Evolutionary conservation across 2,329 filamentous ascomycete genomes (phyloP).

Genomic region (Fusarium agapanthi): DNA sequence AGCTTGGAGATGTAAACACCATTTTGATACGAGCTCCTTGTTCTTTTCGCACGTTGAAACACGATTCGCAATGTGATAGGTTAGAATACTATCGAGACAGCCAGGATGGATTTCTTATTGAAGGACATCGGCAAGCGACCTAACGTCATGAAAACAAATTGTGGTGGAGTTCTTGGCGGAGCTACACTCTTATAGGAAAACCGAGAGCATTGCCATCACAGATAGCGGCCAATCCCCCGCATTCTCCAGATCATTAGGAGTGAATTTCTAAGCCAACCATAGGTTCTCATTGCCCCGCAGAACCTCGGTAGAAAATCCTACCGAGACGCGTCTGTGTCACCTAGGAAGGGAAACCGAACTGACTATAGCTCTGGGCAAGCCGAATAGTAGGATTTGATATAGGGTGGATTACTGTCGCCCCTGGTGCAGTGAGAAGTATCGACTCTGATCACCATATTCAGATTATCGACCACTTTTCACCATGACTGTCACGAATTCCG

Average conservation of each 20-base stretch:
- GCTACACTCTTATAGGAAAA: not conserved
- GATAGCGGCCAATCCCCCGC: not conserved
- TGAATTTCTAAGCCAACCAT: not conserved
- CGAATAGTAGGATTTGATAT: not conserved
- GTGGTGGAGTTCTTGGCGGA: not conserved
- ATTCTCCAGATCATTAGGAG: not conserved
- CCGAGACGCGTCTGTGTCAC: not conserved
- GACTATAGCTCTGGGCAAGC: not conserved
- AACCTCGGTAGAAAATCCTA: not conserved
- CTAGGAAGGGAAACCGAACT: not conserved
- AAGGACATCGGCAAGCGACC: not conserved
- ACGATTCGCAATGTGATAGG: not conserved
- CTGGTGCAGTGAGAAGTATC: not conserved
- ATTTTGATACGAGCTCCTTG: not conserved
- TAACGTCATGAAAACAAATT: not conserved
- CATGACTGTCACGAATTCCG: not conserved
- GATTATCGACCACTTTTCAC: too few species aligned
- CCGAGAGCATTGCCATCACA: not conserved
- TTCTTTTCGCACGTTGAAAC: not conserved
- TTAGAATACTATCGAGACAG: not conserved
- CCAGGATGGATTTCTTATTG: not conserved
- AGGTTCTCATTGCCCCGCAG: not conserved
- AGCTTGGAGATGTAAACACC: slow-evolving; percentile 2
- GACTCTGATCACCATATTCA: not conserved
- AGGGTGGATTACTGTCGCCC: not conserved